Conservation (phyloP, 2,329 filamentous ascomycete genomes). For the Coniochaeta pulveracea region DNA sequence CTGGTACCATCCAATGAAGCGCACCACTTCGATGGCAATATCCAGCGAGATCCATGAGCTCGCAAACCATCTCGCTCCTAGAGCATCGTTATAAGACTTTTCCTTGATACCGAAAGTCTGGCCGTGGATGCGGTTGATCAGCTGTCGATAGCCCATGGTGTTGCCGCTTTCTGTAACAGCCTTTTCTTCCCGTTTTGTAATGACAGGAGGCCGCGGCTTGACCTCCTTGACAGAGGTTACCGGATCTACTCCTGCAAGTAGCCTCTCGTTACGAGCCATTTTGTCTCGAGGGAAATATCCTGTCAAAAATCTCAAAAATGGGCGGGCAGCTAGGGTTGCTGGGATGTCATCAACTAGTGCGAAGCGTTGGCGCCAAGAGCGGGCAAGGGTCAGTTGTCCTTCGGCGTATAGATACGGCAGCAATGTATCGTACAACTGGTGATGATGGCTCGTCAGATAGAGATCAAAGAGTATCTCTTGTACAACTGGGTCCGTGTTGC, state of each 20-base stretch:
- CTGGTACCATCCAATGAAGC: slow-evolving; percentile 56
- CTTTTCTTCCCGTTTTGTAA: slow-evolving; percentile 8
- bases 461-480: slow-evolving; percentile 30
- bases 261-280: slow-evolving; percentile 1
- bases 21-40: slow-evolving; percentile 57
- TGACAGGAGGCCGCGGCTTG: not conserved
- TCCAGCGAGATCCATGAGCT: slow-evolving; percentile 59
- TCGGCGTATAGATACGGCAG: slow-evolving; percentile 37
- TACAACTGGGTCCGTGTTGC: slow-evolving; percentile 21
- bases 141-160: slow-evolving; percentile 18
- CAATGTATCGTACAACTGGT: slow-evolving; percentile 35
- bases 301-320: slow-evolving; percentile 35
- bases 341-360: slow-evolving; percentile 30
- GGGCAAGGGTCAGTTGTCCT: slow-evolving; percentile 32
- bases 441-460: slow-evolving; percentile 31
- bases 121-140: slow-evolving; percentile 26
- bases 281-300: slow-evolving; percentile 27
- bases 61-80: slow-evolving; percentile 76
- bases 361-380: slow-evolving; percentile 34
- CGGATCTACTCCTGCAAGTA: not conserved
- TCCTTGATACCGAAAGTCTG: slow-evolving; percentile 24
- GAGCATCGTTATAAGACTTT: slow-evolving; percentile 50
- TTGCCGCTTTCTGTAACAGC: slow-evolving; percentile 3
- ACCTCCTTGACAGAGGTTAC: too few species aligned
- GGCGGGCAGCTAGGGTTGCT: slow-evolving; percentile 23